Base-by-base conservation (phyloP, 306 rosid genomes). In the Castanea mollissima region DNA sequence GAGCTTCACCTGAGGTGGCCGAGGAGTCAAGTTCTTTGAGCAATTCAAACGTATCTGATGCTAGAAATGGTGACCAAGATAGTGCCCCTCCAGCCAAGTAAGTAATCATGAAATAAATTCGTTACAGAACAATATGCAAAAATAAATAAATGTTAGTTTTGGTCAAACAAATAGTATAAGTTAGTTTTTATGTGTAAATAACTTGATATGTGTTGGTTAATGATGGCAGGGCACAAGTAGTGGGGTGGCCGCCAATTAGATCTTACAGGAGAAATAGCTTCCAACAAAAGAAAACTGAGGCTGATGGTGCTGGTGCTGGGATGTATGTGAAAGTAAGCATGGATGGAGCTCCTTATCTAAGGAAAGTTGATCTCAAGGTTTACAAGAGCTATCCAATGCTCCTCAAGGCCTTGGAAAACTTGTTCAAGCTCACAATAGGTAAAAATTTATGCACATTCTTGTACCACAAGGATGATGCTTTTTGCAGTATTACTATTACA, bases 231-330 rank as follows among this genome's bases (percentile, higher is more conserved):
- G 85, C 83, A n/a, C 97, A 93, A 82, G 90, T 93, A 20, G 94
- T 95, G 23, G 99, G 99, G 58, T 95, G 99, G 98, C 99, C 98
- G 9, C 99, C 99, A 18, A 75, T 95, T 78, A 65, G 94, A 81
- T 89, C 97, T 2, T 88, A 54, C 72, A 79, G 99, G 78, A 93
- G 81, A 75, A 90, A 90, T 29, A 81, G 76, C 67, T 29, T 90
- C 44, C 94, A 87, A 57, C 79, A 75, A 52, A 88, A 82, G 82
- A 87, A 84, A 65, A 77, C 5, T 5, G 89, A 83, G 49, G 75
- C 31, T n/a, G 93, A 85, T 46, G 85, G 83, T 34, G 21, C 44
- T 16, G 92, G 92, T 35, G n/a, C 46, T 18, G 92, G 92, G 56
- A 84, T 41, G 67, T 91, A 78, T 19, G 93, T 95, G 76, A 95